Evolutionary conservation across 2,329 filamentous ascomycete genomes (phyloP), one percentile per base, ranked within the genome.

Genomic region (Akanthomyces dipterigenus): DNA sequence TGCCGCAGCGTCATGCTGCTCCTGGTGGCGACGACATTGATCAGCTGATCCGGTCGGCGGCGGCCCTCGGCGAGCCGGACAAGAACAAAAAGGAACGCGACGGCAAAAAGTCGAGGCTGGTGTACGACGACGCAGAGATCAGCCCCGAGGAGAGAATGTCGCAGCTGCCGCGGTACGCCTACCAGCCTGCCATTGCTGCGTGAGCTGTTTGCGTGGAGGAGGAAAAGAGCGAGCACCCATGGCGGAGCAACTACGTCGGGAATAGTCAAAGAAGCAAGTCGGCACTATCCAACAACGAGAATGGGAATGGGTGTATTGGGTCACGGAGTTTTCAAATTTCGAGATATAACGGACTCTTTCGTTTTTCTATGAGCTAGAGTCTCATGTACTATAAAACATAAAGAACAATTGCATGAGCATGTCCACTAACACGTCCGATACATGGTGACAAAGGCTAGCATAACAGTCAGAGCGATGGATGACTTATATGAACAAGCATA

Each of bases 141-240:
- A 95, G 90, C 69, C 90, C 91, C 1, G 93, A 97, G 77, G 93
- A 96, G 81, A 91, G 88, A 76, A 92, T 96, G 90, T 88, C 91
- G 31, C 77, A 79, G 70, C 78, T 95, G 77, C 80, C 89, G 64
- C 87, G 86, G 74, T 96, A 96, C 78, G 86, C 87, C 68, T 89
- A 84, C 61, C 66, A 64, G 38, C 67, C 71, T 6, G 65, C 68
- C 45, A 66, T 68, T 31, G 69, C 61, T 16, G 69, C 64, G 12
- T 64, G 26, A 62, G 38, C 5, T 31, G 45, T 3, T n/a, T n/a
- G 14, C 20, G 18, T 40, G 31, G 50, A 24, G 26, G 20, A 11
- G 45, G 18, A 22, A 40, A 18, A 55, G n/a, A n/a, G n/a, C n/a
- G n/a, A n/a, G n/a, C n/a, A n/a, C n/a, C n/a, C n/a, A n/a, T n/a